Percentiles rank a stretch among this genome's conserved stretches.
Conservation (phyloP, 352 stramenopile species). For the Pythium oligandrum region DNA sequence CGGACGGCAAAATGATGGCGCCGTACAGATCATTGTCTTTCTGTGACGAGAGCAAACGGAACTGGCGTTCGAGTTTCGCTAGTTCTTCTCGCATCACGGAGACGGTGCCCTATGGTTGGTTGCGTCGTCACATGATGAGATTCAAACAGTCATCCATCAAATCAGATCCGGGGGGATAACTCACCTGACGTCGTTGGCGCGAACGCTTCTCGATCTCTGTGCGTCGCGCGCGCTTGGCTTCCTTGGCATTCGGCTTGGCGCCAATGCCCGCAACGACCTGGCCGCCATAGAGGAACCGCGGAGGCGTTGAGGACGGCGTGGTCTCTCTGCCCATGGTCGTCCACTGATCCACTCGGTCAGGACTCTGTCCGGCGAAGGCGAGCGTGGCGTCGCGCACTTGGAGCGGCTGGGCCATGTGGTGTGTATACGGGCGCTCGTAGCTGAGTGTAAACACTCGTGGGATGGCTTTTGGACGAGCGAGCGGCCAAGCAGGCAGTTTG, state of each 20-base stretch:
- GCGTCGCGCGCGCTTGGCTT: constrained; percentile 30
- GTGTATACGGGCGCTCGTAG: no score
- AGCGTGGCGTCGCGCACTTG: no score
- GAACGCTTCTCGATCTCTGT: constrained; percentile 66
- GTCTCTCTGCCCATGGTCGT: no score
- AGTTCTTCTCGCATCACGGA: constrained; percentile 49
- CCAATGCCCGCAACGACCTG: constrained; percentile 16
- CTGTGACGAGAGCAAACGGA: constrained; percentile 24
- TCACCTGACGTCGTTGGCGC: constrained; percentile 36
- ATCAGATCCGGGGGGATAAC: not conserved
- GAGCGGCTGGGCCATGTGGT: no score
- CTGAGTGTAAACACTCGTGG: no score
- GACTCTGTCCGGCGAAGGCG: no score
- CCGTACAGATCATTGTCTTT: constrained; percentile 18
- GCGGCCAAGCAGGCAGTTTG: no score
- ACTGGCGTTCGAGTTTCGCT: constrained; percentile 40
- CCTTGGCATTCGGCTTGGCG: constrained; percentile 10
- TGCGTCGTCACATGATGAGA: no score
- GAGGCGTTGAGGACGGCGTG: no score
- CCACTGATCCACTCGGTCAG: no score
- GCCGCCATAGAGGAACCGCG: not conserved
- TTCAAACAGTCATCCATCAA: constrained; percentile 1
- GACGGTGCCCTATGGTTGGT: constrained; percentile 27
- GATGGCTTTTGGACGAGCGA: no score
- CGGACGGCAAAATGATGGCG: constrained; percentile 23